A percentile compares a stretch with the other conserved stretches of the same genome.
Conservation (phyloP, 176 grass and related monocot species). For the Thalia dealbata region DNA sequence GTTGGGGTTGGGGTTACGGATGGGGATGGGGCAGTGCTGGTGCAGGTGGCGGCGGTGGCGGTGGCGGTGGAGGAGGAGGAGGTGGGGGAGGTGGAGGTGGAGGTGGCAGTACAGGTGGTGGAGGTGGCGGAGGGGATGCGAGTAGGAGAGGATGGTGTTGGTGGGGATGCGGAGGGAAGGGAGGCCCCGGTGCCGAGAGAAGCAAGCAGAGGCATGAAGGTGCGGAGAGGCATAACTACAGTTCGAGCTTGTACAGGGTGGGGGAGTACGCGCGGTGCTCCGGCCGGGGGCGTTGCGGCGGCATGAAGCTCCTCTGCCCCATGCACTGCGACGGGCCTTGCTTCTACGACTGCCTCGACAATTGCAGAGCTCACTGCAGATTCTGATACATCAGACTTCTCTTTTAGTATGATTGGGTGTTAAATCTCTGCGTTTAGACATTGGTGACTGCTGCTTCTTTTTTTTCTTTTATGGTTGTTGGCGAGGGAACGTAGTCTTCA, state of each 20-base stretch:
- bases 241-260: constrained; percentile 56
- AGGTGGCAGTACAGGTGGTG: constrained; percentile 18
- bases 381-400: constrained; percentile 20
- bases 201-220: not conserved
- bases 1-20: constrained; percentile 1
- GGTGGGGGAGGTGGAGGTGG: constrained; percentile 17
- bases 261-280: constrained; percentile 78
- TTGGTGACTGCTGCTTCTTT: no score
- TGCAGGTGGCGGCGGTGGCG: not conserved
- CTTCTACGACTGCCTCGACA: constrained; percentile 83
- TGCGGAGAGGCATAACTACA: constrained; percentile 46
- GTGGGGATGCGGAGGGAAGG: not conserved
- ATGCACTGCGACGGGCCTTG: constrained; percentile 83
- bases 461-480: no score
- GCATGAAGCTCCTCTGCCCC: constrained; percentile 62
- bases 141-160: not conserved
- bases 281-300: constrained; percentile 40
- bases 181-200: not conserved
- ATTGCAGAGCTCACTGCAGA: constrained; percentile 79
- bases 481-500: no score
- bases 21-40: not conserved
- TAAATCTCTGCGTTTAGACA: no score
- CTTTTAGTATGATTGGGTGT: no score
- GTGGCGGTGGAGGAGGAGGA: not conserved
- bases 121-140: not conserved